phyloP scores from a whole-genome alignment of 345 rosid genomes.

The Stellera chamaejasme region DNA sequence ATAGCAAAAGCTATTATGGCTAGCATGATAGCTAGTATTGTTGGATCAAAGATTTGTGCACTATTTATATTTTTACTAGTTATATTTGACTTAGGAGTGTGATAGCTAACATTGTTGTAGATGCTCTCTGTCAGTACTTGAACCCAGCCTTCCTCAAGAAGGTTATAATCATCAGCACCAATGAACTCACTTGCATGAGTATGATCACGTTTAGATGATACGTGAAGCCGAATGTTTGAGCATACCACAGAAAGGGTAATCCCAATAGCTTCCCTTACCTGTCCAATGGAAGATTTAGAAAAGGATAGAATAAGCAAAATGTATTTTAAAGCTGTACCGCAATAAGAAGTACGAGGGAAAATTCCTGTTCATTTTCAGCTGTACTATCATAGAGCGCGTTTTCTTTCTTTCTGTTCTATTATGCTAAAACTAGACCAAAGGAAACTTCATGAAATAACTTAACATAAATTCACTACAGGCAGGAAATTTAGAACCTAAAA shows the following conservation, averaged over 20 bases:
- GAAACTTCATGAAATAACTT: background rate
- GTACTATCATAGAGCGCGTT: background rate
- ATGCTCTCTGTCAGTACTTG: constrained; percentile 52
- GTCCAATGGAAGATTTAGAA: constrained; percentile 20
- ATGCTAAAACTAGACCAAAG: background rate
- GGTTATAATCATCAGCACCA: constrained; percentile 28
- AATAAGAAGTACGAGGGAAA: background rate
- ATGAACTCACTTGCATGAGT: constrained; percentile 34
- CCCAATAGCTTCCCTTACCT: constrained; percentile 96
- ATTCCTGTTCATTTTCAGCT: background rate
- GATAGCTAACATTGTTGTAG: too few species aligned
- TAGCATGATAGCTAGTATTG: too few species aligned
- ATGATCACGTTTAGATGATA: constrained; percentile 34
- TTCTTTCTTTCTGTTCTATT: background rate
- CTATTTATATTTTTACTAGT: too few species aligned
- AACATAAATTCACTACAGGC: too few species aligned
- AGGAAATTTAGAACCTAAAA: too few species aligned
- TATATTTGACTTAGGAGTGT: too few species aligned
- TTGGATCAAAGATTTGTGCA: too few species aligned
- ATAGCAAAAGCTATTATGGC: too few species aligned
- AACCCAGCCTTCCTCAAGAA: constrained; percentile 59
- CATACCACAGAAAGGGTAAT: constrained; percentile 75
- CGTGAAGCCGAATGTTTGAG: constrained; percentile 77
- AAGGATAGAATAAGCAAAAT: constrained; percentile 5
- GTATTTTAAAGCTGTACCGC: too few species aligned